Evolutionary conservation across 2,329 filamentous ascomycete genomes (phyloP).

Genomic region (Leptographium wingfieldii): DNA sequence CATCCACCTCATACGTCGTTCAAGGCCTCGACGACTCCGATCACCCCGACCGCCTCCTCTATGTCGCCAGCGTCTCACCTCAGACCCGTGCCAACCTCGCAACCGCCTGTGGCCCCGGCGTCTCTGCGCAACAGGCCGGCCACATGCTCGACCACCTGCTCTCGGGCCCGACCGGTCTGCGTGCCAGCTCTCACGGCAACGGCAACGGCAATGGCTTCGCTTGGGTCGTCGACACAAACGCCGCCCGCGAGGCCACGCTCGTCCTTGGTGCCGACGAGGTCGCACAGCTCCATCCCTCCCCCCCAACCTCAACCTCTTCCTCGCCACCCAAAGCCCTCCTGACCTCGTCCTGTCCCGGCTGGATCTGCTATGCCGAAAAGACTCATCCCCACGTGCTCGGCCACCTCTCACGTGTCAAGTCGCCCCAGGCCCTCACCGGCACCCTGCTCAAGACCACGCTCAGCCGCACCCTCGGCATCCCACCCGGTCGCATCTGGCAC

Average conservation of each 20-base stretch:
- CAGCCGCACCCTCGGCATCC: slow-evolving; percentile 56
- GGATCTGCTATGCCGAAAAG: slow-evolving; percentile 98
- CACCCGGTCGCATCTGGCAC: slow-evolving; percentile 80
- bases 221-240: slow-evolving; percentile 85
- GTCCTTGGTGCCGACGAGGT: slow-evolving; percentile 67
- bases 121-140: slow-evolving; percentile 61
- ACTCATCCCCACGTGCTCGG: slow-evolving; percentile 89
- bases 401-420: slow-evolving; percentile 83
- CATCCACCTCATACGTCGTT: slow-evolving; percentile 21
- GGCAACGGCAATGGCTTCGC: slow-evolving; percentile 62
- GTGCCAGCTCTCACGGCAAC: slow-evolving; percentile 29
- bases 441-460: slow-evolving; percentile 82
- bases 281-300: slow-evolving; percentile 23
- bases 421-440: slow-evolving; percentile 82
- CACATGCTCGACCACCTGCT: slow-evolving; percentile 75
- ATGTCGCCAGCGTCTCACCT: slow-evolving; percentile 85
- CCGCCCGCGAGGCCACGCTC: slow-evolving; percentile 69
- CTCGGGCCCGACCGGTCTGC: slow-evolving; percentile 54
- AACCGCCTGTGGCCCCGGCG: slow-evolving; percentile 60
- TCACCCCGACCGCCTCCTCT: slow-evolving; percentile 58
- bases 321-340: slow-evolving; percentile 41
- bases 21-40: slow-evolving; percentile 43
- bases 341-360: slow-evolving; percentile 86
- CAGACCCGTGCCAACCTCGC: slow-evolving; percentile 84
- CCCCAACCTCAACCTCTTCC: too few relatives aligned